Conservation (phyloP, 2,329 filamentous ascomycete genomes). For the Cladorrhinum sp. region DNA sequence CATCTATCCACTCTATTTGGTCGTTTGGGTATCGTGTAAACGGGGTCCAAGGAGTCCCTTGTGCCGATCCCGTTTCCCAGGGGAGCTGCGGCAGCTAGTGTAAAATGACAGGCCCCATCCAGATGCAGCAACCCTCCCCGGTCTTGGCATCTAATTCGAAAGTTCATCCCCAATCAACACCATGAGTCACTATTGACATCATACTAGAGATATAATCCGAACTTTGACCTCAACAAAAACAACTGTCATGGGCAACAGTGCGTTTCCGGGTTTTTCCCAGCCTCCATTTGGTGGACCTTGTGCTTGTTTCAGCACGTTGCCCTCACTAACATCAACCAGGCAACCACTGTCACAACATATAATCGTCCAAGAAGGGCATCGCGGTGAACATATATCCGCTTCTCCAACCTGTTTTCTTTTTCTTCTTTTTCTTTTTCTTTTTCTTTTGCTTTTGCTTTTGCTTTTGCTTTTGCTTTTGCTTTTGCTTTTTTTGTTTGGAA, state of each 20-base stretch:
- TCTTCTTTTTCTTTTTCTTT: too few species aligned
- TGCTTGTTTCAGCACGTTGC: too few species aligned
- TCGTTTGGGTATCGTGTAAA: neutral
- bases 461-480: too few species aligned
- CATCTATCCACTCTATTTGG: neutral
- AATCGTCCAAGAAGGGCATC: too few species aligned
- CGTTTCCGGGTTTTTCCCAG: too few species aligned
- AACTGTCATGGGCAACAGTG: neutral
- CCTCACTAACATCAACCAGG: too few species aligned
- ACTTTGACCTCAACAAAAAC: slow-evolving; percentile 10
- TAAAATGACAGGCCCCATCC: slow-evolving; percentile 19
- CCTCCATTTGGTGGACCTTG: too few species aligned
- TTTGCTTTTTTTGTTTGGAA: too few species aligned
- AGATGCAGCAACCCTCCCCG: neutral
- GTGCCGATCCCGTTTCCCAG: slow-evolving; percentile 11
- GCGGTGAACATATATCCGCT: too few species aligned
- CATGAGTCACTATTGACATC: slow-evolving; percentile 25
- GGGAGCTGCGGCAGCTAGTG: slow-evolving; percentile 9
- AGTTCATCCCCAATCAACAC: slow-evolving; percentile 15
- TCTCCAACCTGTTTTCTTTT: too few species aligned
- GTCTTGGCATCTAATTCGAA: slow-evolving; percentile 20
- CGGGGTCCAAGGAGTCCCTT: neutral
- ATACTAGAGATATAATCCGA: neutral
- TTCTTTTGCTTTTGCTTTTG: too few species aligned
- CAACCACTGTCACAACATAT: too few species aligned